Evolutionary conservation across 208 protist genomes (phyloP).

Genomic region (Herpetomonas samuelpessoai): DNA sequence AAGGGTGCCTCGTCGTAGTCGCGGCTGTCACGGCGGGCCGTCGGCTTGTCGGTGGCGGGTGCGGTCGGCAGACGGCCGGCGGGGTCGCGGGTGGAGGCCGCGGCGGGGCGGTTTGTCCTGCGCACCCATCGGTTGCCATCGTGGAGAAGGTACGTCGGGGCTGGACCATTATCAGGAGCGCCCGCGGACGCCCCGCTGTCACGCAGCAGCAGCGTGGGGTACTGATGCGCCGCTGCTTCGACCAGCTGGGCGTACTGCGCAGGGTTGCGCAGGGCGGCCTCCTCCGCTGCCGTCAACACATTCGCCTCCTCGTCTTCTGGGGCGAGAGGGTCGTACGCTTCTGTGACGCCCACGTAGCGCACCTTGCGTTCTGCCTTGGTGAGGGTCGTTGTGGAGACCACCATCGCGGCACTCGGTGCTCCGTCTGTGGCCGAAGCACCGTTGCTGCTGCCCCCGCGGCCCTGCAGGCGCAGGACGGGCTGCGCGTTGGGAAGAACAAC

Average conservation of each 20-base stretch:
- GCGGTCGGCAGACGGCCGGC: conserved; percentile 11
- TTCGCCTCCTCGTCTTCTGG: conserved; percentile 17
- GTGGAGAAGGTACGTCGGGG: conserved; percentile 33
- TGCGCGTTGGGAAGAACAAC: neutral
- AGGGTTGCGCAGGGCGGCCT: conserved; percentile 40
- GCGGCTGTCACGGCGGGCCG: conserved; percentile 6
- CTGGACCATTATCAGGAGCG: neutral
- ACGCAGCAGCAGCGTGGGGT: conserved; percentile 27
- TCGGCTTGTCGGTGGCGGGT: neutral
- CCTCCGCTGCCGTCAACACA: conserved; percentile 24
- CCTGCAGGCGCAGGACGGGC: conserved; percentile 1
- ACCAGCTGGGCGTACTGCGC: conserved; percentile 25
- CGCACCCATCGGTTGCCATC: conserved; percentile 44
- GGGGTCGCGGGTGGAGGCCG: conserved; percentile 39
- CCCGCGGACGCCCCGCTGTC: conserved; percentile 3
- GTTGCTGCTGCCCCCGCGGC: neutral
- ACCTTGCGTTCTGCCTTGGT: conserved; percentile 52
- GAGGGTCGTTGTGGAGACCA: conserved; percentile 57
- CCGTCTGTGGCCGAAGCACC: neutral
- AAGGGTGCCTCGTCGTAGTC: conserved; percentile 4
- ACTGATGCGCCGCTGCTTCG: conserved; percentile 12
- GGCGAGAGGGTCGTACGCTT: conserved; percentile 30
- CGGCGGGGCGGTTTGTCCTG: conserved; percentile 26
- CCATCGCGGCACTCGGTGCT: conserved; percentile 6
- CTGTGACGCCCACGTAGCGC: conserved; percentile 38